Percentiles rank a stretch among this genome's conserved stretches.
Evolutionary conservation across 1,284 basidiomycete species (phyloP).

Genomic region (Ceratobasidium sp.): DNA sequence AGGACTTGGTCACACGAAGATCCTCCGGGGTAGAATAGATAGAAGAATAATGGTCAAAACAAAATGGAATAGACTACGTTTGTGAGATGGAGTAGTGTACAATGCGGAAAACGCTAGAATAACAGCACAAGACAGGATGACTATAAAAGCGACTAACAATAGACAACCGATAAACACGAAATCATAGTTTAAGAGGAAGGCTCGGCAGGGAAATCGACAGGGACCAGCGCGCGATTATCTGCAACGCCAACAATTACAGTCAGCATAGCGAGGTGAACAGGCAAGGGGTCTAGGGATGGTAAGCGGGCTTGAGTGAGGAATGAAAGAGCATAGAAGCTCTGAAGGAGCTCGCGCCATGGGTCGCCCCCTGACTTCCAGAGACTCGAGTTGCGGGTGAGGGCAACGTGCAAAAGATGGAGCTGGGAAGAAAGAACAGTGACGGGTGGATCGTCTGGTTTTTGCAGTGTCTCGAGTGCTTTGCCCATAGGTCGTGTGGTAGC

Average conservation of each 20-base stretch:
- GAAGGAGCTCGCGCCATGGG: conserved; percentile 36
- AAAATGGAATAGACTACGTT: neutral
- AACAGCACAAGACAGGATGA: conserved; percentile 2
- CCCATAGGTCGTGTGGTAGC: conserved; percentile 47
- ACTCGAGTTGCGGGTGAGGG: conserved; percentile 27
- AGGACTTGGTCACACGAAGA: no score
- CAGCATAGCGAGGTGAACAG: conserved; percentile 30
- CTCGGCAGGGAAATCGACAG: conserved; percentile 4
- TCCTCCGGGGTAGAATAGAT: no score
- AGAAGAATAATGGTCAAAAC: no score
- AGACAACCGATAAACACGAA: neutral
- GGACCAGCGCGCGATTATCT: conserved; percentile 30
- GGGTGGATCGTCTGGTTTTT: conserved; percentile 18
- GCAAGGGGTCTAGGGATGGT: conserved; percentile 20
- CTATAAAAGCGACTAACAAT: neutral
- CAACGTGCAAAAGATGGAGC: conserved; percentile 25
- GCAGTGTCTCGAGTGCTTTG: neutral
- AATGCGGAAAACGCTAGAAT: neutral
- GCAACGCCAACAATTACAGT: conserved; percentile 9
- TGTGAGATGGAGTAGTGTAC: conserved; percentile 30
- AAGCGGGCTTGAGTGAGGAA: conserved; percentile 19
- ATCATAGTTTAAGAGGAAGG: conserved; percentile 1
- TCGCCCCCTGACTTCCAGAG: conserved; percentile 35
- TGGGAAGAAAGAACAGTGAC: conserved; percentile 1
- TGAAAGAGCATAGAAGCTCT: conserved; percentile 26